Evolutionary conservation across 495 filamentous ascomycete species (phyloP).

Genomic region (Durotheca rogersii): DNA sequence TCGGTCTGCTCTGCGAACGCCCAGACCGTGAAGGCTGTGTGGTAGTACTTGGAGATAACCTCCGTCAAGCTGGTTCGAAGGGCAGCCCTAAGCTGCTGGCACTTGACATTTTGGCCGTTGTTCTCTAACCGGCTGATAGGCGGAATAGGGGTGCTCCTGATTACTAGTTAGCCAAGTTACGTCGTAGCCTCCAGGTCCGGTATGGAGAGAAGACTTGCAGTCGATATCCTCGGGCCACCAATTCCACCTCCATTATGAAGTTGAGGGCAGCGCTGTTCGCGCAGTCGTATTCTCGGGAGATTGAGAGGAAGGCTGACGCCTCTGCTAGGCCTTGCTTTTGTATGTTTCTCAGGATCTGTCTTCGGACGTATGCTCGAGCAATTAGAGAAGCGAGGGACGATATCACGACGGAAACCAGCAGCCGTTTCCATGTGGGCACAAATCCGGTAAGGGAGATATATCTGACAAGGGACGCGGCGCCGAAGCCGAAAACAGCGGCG

Average conservation of each 20-base stretch:
- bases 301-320: slow-evolving; percentile 69
- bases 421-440: slow-evolving; percentile 53
- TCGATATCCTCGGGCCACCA: slow-evolving; percentile 90
- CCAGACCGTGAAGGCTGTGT: slow-evolving; percentile 64
- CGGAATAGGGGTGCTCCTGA: slow-evolving; percentile 78
- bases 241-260: slow-evolving; percentile 92
- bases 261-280: slow-evolving; percentile 76
- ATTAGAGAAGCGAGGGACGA: slow-evolving; percentile 57
- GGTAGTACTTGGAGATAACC: slow-evolving; percentile 67
- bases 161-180: slow-evolving; percentile 40
- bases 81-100: slow-evolving; percentile 71
- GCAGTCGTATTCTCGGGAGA: slow-evolving; percentile 80
- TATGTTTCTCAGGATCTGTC: slow-evolving; percentile 83
- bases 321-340: slow-evolving; percentile 73
- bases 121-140: slow-evolving; percentile 83
- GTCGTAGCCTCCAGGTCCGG: background rate
- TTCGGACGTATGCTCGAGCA: slow-evolving; percentile 70
- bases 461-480: slow-evolving; percentile 69
- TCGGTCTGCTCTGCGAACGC: slow-evolving; percentile 73
- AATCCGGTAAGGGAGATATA: slow-evolving; percentile 58
- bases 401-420: slow-evolving; percentile 59
- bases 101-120: slow-evolving; percentile 72
- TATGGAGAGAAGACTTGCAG: slow-evolving; percentile 59
- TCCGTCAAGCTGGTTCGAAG: slow-evolving; percentile 67
- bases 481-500: slow-evolving; percentile 61